Percentiles rank a stretch among this genome's conserved stretches.
Evolutionary conservation across 2,329 filamentous ascomycete species (phyloP).

Genomic region (Zasmidium citrigriseum): DNA sequence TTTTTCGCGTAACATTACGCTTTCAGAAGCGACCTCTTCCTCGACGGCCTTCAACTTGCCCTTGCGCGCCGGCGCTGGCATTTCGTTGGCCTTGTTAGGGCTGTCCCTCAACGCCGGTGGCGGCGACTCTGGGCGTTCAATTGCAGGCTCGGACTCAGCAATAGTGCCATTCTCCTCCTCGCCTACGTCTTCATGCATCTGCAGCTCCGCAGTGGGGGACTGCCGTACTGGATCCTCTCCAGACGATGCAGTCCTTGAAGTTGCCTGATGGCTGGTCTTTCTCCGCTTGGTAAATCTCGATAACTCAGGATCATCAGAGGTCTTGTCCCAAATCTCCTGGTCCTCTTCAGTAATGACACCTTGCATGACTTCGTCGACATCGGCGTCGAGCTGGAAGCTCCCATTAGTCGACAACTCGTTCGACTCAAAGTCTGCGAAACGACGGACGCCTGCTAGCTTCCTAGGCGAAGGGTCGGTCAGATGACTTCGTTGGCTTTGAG

Average conservation of each 20-base stretch:
- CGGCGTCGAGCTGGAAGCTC: slow-evolving; percentile 28
- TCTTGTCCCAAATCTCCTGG: slow-evolving; percentile 32
- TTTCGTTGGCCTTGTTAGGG: slow-evolving; percentile 32
- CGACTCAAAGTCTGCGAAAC: slow-evolving; percentile 34
- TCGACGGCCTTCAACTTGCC: slow-evolving; percentile 18
- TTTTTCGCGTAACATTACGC: slow-evolving; percentile 35
- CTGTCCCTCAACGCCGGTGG: slow-evolving; percentile 22
- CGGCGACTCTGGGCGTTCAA: neutral
- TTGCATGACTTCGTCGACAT: slow-evolving; percentile 34
- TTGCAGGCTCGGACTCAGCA: slow-evolving; percentile 5
- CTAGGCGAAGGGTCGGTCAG: slow-evolving; percentile 33
- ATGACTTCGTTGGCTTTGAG: slow-evolving; percentile 29
- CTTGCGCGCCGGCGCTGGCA: slow-evolving; percentile 15
- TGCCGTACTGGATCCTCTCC: too few species aligned
- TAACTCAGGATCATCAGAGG: slow-evolving; percentile 22
- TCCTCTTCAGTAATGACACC: slow-evolving; percentile 41
- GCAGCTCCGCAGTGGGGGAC: too few species aligned
- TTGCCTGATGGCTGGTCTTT: slow-evolving; percentile 9
- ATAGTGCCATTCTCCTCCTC: neutral
- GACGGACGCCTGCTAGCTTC: slow-evolving; percentile 32
- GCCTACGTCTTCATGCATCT: neutral
- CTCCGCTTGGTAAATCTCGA: slow-evolving; percentile 20
- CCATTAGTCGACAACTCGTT: slow-evolving; percentile 11
- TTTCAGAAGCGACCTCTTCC: slow-evolving; percentile 22
- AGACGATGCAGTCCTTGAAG: neutral